Base-by-base conservation (phyloP, 148 eudicot species). In the Arctostaphylos glauca region DNA sequence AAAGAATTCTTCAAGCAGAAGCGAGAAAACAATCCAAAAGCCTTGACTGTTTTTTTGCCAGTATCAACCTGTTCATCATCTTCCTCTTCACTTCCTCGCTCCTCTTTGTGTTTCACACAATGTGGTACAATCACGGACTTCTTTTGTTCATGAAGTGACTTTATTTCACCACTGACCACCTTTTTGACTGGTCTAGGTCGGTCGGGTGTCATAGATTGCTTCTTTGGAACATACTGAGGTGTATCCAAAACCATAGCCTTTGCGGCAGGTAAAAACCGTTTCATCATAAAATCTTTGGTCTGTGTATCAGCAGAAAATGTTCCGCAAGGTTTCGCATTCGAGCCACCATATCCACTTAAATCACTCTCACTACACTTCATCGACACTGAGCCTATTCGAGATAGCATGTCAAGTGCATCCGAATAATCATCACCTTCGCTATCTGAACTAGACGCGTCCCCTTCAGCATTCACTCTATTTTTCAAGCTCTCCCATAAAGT, bases 241-340 rank as follows among this genome's bases (percentile, higher is more conserved):
- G 95, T 89, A 64, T 91, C 95, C 44, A 94, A 48, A 41, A 91
- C 89, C 89, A 90, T 92, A 79, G 98, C 98, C 85, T 93, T 93
- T 10, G 99, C 97, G 23, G 99, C 99, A 14, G 97, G 98, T 81
- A 96, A 85, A 83, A 96, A 96, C n/a, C 99, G 91, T 56, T 86
- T 93, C 93, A 96, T 92, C 95, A 96, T 92, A 77, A 94, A 90
- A 75, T 94, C 97, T 18, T 91, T 90, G 47, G 97, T 87, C 73
- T 87, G 90, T 18, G 82, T 76, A 76, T 94, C 93, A 1, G 88
- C 70, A 71, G 81, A 81, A 60, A 88, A 83, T 10, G 44, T 82
- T 72, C 78, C 87, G 2, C 86, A 77, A 46, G 81, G 83, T 38
- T 86, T 84, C 19, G 53, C 53, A 49, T 87, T 88, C 6, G 85